Percentiles rank a stretch among this genome's conserved stretches.
These are phyloP conservation scores for Circinella minor DNA, from an alignment of 371 early-diverging fungal species.

Conservation along the genomic window DNA sequence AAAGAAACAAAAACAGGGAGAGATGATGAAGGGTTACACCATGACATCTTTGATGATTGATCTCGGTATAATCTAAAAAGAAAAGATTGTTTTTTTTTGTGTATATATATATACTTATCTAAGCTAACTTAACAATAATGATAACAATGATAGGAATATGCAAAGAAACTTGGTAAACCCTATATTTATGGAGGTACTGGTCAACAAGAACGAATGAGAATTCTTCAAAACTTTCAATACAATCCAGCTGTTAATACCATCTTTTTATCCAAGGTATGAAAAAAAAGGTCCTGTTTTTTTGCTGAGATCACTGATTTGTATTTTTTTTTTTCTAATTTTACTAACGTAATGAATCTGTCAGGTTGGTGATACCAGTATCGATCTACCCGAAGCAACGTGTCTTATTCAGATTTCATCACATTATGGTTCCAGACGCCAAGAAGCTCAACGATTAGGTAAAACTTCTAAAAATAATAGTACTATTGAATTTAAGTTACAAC, in stretches of 20 bases:
- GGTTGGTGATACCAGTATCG: slow-evolving; percentile 99
- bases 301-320: not conserved
- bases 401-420: slow-evolving; percentile 99
- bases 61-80: not conserved
- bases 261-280: slow-evolving; percentile 93
- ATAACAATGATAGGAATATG: slow-evolving; percentile 73
- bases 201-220: slow-evolving; percentile 95
- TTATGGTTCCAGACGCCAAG: slow-evolving; percentile 99
- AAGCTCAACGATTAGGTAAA: slow-evolving; percentile 96
- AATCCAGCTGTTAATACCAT: slow-evolving; percentile 96
- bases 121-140: too few species aligned
- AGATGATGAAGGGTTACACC: not conserved
- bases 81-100: too few species aligned
- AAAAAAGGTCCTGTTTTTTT: not conserved
- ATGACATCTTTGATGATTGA: not conserved
- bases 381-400: slow-evolving; percentile 99
- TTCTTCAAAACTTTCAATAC: slow-evolving; percentile 95
- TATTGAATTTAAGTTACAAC: not conserved
- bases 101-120: too few species aligned
- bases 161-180: slow-evolving; percentile 88
- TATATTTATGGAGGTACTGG: slow-evolving; percentile 98
- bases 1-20: too few species aligned
- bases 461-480: not conserved
- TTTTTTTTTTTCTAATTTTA: not conserved
- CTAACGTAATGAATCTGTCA: slow-evolving; percentile 14